These are phyloP conservation scores for Avena eriantha DNA, from an alignment of 176 grass and related monocot species.

Conservation along the genomic window DNA sequence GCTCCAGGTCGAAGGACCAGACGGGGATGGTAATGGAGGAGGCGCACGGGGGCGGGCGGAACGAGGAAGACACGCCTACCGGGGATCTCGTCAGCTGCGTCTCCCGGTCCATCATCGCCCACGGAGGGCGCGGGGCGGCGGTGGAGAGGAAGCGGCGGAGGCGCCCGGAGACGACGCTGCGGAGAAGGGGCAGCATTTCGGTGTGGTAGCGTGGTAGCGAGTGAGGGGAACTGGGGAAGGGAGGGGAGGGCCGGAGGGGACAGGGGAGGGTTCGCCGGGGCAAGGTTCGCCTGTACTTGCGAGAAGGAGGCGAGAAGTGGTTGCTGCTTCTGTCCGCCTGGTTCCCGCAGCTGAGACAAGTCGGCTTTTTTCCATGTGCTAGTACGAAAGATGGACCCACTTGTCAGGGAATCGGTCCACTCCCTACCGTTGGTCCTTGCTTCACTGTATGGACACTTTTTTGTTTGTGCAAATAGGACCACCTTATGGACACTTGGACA, in stretches of 20 bases:
- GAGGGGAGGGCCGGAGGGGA: neutral
- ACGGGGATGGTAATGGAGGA: neutral
- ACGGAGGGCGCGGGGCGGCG: slow-evolving; percentile 9
- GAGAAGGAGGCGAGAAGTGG: neutral
- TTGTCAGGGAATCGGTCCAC: too few relatives aligned
- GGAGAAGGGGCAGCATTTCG: neutral
- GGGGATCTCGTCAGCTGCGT: neutral
- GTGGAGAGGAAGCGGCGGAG: slow-evolving; percentile 16
- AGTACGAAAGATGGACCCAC: too few relatives aligned
- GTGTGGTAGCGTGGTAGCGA: neutral
- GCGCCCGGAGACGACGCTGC: neutral
- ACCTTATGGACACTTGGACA: too few relatives aligned
- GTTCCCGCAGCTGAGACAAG: neutral
- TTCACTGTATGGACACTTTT: too few relatives aligned
- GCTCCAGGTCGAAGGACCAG: neutral
- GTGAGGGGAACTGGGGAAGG: neutral
- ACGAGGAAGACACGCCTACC: neutral
- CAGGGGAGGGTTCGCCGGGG: neutral
- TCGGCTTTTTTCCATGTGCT: neutral
- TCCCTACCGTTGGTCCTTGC: too few relatives aligned
- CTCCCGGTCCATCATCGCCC: neutral
- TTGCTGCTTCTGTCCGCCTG: neutral
- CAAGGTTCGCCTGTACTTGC: too few relatives aligned
- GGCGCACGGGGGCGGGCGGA: neutral
- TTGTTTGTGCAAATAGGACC: too few relatives aligned